These are phyloP conservation scores for Lactarius indigo DNA, from an alignment of 768 basidiomycete genomes.

Conservation along the genomic window DNA sequence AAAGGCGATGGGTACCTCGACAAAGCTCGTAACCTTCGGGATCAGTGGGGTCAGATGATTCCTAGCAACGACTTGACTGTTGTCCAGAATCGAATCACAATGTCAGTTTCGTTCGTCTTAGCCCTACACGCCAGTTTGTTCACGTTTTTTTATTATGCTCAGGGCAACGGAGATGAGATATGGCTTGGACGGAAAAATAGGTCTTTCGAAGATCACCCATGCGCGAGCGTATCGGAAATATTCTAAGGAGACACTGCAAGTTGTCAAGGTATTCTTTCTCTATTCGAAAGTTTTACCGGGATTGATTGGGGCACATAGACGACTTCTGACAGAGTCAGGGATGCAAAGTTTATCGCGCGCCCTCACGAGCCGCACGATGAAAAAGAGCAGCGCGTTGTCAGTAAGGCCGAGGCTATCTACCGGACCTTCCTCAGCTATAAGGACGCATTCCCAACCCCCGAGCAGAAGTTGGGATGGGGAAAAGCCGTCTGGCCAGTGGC, in stretches of 20 bases:
- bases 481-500: constrained; percentile 13
- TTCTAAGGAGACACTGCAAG: constrained; percentile 2
- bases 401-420: constrained; percentile 9
- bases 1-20: constrained; percentile 17
- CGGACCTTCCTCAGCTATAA: constrained; percentile 15
- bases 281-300: background rate
- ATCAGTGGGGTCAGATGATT: constrained; percentile 10
- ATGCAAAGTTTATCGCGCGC: background rate
- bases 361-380: constrained; percentile 2
- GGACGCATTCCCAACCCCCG: constrained; percentile 17
- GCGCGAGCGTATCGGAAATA: constrained; percentile 11
- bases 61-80: constrained; percentile 2
- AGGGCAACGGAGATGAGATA: constrained; percentile 18
- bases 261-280: constrained; percentile 10
- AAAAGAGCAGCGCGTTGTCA: background rate
- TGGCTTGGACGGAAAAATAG: constrained; percentile 7
- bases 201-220: constrained; percentile 6
- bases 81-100: constrained; percentile 11
- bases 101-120: background rate
- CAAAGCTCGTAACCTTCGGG: constrained; percentile 14
- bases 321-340: constrained; percentile 15
- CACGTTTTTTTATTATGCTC: background rate
- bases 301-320: constrained; percentile 1
- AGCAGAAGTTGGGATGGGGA: constrained; percentile 8
- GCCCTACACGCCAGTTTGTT: background rate